phyloP scores from a whole-genome alignment of 495 filamentous ascomycete genomes.

The Penicillium robsamsonii region DNA sequence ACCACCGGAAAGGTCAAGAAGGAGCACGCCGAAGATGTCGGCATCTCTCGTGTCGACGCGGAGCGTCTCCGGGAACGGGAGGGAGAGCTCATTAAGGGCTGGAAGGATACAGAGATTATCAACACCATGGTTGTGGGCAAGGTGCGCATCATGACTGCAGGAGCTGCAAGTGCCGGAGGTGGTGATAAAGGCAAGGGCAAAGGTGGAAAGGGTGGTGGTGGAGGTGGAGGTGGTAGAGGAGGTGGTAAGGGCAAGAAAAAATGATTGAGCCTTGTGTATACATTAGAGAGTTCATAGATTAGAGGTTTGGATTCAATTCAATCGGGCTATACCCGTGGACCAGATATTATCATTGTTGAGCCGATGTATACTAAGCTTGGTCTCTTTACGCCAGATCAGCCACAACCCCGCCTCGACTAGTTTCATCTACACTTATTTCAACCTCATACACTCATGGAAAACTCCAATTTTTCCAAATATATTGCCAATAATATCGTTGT shows the following conservation, averaged over 20 bases:
- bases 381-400: not conserved
- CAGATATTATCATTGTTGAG: not conserved
- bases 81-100: conserved; percentile 72
- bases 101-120: conserved; percentile 79
- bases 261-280: conserved; percentile 14
- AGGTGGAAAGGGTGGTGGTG: conserved; percentile 40
- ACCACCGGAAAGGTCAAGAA: conserved; percentile 49
- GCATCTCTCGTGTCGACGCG: conserved; percentile 57
- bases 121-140: conserved; percentile 83
- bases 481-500: not conserved
- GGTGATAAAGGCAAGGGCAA: conserved; percentile 48
- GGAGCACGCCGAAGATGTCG: conserved; percentile 48
- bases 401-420: not conserved
- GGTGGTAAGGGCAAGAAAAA: conserved; percentile 42
- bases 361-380: not conserved
- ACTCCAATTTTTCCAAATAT: not conserved
- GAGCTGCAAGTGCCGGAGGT: conserved; percentile 40
- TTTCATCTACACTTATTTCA: not conserved
- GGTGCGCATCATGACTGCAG: conserved; percentile 70
- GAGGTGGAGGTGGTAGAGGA: conserved; percentile 41
- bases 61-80: conserved; percentile 82
- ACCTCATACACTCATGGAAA: not conserved
- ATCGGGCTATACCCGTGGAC: not conserved
- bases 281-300: conserved; percentile 13
- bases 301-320: conserved; percentile 4